Base-by-base conservation (phyloP, 768 basidiomycete species). In the Tephrocybe sp. region DNA sequence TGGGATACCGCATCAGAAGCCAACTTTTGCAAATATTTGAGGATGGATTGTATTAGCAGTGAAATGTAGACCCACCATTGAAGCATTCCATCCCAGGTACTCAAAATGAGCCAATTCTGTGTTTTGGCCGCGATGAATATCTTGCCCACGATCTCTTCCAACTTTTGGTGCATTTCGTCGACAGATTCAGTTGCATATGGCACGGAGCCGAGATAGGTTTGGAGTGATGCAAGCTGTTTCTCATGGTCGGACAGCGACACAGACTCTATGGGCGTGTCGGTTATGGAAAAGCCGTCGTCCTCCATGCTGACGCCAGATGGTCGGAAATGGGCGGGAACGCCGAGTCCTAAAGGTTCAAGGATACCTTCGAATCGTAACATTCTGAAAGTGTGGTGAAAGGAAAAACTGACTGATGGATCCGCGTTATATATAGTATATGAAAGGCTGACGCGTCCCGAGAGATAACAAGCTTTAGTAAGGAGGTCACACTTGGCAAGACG, bases 1-100 rank as follows among this genome's bases (percentile, higher is more conserved):
- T 79, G 3, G 90, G 90, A 66, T 92, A 93, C 34, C 83, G 83
- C 83, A 92, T 82, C 57, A 86, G 72, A 42, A 92, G 65, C 90
- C 90, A 93, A 67, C 90, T 92, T 30, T 54, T 30, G 37, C 26
- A 50, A 30, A 28, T 20, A 52, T 42, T 21, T 42, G 30, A 26
- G 26, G 4, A 17, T 45, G 33, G 40, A 20, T 32, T 32, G 18
- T 28, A 9, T 38, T 28, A 43, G 24, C 41, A 23, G 15, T 9
- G 52, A 32, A 28, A 34, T 38, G 49, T 40, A 25, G 18, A 61
- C 76, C 55, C 62, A 85, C 90, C 87, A 90, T 71, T 90, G 87
- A 26, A 93, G 71, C 69, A 85, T 75, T 15, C 84, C 85, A 66
- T 91, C 88, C 89, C 90, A 93, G 6, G 82, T 84, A 23, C 83